Percentiles rank a stretch among this genome's conserved stretches.
phyloP scores from a whole-genome alignment of 495 filamentous ascomycete genomes.

The Eremomyces bilateralis region DNA sequence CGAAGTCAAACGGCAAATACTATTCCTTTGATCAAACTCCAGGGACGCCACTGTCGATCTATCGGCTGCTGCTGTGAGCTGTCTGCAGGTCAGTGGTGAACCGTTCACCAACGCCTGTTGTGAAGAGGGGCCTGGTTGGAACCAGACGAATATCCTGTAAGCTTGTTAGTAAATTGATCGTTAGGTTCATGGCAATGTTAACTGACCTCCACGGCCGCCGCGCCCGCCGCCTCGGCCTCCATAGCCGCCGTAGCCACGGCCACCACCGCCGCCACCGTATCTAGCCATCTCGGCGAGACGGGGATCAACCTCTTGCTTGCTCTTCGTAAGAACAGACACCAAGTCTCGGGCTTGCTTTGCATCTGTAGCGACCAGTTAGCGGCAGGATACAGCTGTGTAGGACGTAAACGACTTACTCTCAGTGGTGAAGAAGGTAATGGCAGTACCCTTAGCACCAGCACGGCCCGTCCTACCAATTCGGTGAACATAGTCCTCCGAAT shows the following conservation, averaged over 20 bases:
- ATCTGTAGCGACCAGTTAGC: constrained; percentile 30
- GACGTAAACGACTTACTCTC: constrained; percentile 50
- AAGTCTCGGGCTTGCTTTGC: constrained; percentile 95
- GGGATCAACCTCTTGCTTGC: constrained; percentile 96
- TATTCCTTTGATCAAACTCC: too few species aligned
- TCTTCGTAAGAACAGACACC: constrained; percentile 74
- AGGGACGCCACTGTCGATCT: too few species aligned
- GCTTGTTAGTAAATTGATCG: constrained; percentile 5
- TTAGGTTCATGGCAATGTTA: constrained; percentile 1
- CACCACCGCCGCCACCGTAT: constrained; percentile 60
- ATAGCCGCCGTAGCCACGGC: constrained; percentile 25
- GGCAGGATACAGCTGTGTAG: background rate
- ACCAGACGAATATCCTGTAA: constrained; percentile 12
- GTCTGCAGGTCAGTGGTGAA: too few species aligned
- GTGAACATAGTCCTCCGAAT: constrained; percentile 43
- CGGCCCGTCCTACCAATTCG: constrained; percentile 26
- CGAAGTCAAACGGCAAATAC: too few species aligned
- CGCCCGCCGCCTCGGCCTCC: constrained; percentile 36
- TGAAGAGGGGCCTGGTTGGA: constrained; percentile 18
- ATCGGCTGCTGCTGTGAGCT: too few species aligned
- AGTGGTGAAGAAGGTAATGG: constrained; percentile 46
- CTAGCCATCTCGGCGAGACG: constrained; percentile 88
- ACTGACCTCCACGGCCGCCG: constrained; percentile 31
- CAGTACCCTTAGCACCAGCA: constrained; percentile 25
- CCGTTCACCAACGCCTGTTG: constrained; percentile 20